Percentiles rank a stretch among this genome's conserved stretches.
phyloP scores from a whole-genome alignment of 179 eudicot species.

The Beta lomatogona region DNA sequence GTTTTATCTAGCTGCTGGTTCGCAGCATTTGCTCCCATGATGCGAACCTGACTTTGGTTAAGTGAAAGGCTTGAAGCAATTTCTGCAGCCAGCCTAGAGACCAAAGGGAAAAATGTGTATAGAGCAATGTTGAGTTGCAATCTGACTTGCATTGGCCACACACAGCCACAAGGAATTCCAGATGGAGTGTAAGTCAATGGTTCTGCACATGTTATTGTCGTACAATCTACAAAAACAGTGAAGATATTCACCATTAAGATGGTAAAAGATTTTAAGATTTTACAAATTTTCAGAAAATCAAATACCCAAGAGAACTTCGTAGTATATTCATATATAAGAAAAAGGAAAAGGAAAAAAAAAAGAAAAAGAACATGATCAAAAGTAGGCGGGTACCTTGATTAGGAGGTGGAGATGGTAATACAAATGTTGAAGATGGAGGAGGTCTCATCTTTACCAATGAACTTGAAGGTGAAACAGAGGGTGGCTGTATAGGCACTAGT shows the following conservation, averaged over 20 bases:
- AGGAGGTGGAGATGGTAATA: slow-evolving; percentile 81
- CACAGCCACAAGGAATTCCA: slow-evolving; percentile 87
- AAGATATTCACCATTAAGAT: background rate
- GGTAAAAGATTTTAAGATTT: background rate
- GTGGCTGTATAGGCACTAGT: slow-evolving; percentile 51
- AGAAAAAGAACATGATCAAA: background rate
- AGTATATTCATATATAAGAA: too few species aligned
- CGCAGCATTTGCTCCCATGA: slow-evolving; percentile 87
- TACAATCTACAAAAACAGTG: slow-evolving; percentile 56
- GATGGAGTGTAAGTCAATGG: slow-evolving; percentile 81
- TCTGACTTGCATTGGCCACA: slow-evolving; percentile 81
- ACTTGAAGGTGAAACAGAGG: slow-evolving; percentile 47
- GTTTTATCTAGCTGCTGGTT: slow-evolving; percentile 70
- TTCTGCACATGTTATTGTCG: slow-evolving; percentile 61
- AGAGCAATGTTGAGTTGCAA: slow-evolving; percentile 51
- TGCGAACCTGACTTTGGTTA: slow-evolving; percentile 81
- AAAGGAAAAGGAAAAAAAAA: background rate
- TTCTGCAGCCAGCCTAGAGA: slow-evolving; percentile 70
- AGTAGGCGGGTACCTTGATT: slow-evolving; percentile 57
- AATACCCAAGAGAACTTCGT: background rate
- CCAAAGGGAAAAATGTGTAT: slow-evolving; percentile 82
- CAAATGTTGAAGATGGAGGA: slow-evolving; percentile 46
- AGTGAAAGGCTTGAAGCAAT: slow-evolving; percentile 64
- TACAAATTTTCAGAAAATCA: background rate
- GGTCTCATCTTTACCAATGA: slow-evolving; percentile 39